Evolutionary conservation across 805 yeast genomes (phyloP).

Genomic region (Citeromyces matritensis): DNA sequence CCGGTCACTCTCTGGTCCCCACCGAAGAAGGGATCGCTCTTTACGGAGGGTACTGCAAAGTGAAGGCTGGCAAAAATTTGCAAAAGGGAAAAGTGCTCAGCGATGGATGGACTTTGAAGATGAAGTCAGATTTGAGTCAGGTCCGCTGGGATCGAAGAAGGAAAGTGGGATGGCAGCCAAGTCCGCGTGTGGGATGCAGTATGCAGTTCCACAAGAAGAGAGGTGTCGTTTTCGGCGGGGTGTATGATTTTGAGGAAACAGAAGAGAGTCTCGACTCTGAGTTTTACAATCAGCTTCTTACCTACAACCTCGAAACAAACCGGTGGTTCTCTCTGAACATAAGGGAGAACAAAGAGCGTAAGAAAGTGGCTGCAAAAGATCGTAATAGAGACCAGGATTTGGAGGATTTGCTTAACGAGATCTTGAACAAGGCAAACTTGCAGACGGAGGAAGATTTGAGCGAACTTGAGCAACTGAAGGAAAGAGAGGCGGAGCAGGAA

Average conservation of each 20-base stretch:
- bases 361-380: conserved; percentile 17
- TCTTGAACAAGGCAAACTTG: conserved; percentile 59
- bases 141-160: conserved; percentile 82
- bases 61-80: conserved; percentile 75
- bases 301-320: conserved; percentile 75
- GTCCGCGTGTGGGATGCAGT: conserved; percentile 90
- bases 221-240: conserved; percentile 92
- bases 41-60: conserved; percentile 92
- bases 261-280: conserved; percentile 81
- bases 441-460: conserved; percentile 19
- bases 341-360: conserved; percentile 36
- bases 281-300: conserved; percentile 66
- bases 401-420: conserved; percentile 65
- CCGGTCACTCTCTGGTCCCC: conserved; percentile 84
- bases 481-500: conserved; percentile 18
- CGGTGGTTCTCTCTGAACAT: conserved; percentile 72
- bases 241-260: conserved; percentile 86
- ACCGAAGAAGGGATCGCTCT: conserved; percentile 67
- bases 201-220: conserved; percentile 82
- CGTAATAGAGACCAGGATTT: conserved; percentile 62
- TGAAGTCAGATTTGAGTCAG: conserved; percentile 69
- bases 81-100: conserved; percentile 83
- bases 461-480: conserved; percentile 16
- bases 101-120: conserved; percentile 78
- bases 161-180: conserved; percentile 81